Evolutionary conservation across 371 early-diverging fungal species (phyloP).

Genomic region (Zychaea mexicana): DNA sequence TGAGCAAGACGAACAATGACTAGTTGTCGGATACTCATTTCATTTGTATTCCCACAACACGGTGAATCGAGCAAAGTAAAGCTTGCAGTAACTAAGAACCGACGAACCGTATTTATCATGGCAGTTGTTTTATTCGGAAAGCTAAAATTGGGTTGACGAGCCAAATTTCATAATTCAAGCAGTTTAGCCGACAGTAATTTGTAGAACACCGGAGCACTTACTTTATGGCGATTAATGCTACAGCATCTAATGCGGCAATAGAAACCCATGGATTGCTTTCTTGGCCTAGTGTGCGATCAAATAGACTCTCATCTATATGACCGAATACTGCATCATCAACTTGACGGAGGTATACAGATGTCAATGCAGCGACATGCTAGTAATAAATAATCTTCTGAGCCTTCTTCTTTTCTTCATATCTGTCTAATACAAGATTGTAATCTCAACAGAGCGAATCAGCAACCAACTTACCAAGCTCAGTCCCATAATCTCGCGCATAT

Average conservation of each 20-base stretch:
- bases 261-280: constrained; percentile 53
- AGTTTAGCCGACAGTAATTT: too few relatives aligned
- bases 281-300: constrained; percentile 32
- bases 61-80: constrained; percentile 20
- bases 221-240: constrained; percentile 61
- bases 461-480: constrained; percentile 63
- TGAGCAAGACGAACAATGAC: constrained; percentile 60
- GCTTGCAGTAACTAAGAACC: constrained; percentile 63
- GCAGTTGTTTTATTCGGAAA: constrained; percentile 46
- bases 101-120: constrained; percentile 56
- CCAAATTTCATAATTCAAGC: too few relatives aligned
- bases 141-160: too few relatives aligned
- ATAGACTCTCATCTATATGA: constrained; percentile 57
- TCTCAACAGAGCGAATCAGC: too few relatives aligned
- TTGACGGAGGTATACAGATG: constrained; percentile 60
- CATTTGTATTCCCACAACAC: constrained; percentile 37
- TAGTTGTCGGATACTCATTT: constrained; percentile 48
- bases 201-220: constrained; percentile 17
- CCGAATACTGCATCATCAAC: constrained; percentile 63
- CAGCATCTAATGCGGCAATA: constrained; percentile 58
- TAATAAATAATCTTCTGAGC: too few relatives aligned
- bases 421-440: too few relatives aligned
- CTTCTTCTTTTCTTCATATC: too few relatives aligned
- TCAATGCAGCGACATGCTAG: constrained; percentile 62
- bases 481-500: constrained; percentile 65